phyloP scores from a whole-genome alignment of 805 yeast species.

The Lipomyces orientalis region DNA sequence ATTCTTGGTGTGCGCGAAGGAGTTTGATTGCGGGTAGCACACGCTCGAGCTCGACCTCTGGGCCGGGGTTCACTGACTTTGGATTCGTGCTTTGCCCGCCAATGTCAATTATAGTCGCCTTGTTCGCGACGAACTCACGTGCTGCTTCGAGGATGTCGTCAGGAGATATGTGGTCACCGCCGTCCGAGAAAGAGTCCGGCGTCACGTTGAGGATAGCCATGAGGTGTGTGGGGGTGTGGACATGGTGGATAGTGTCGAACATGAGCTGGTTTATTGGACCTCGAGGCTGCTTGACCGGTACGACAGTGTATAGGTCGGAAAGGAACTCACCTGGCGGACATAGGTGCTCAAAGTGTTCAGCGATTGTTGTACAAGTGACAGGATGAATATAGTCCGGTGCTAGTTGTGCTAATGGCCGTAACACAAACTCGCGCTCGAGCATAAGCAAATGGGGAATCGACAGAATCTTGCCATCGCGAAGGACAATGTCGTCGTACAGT shows the following conservation, averaged over 20 bases:
- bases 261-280: conserved; percentile 43
- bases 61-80: conserved; percentile 65
- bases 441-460: conserved; percentile 85
- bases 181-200: conserved; percentile 96
- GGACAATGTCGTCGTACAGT: conserved; percentile 57
- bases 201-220: conserved; percentile 93
- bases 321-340: conserved; percentile 43
- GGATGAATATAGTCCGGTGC: conserved; percentile 78
- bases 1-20: conserved; percentile 52
- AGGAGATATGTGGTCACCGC: conserved; percentile 54
- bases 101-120: conserved; percentile 81
- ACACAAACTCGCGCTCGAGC: conserved; percentile 88
- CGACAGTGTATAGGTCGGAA: conserved; percentile 39
- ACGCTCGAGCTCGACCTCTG: conserved; percentile 70
- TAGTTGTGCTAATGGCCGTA: conserved; percentile 86
- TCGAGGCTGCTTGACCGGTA: conserved; percentile 30
- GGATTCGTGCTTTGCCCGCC: conserved; percentile 98
- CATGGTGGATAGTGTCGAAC: conserved; percentile 54
- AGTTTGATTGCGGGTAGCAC: conserved; percentile 72
- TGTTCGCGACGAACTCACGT: conserved; percentile 56
- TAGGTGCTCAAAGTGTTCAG: conserved; percentile 66
- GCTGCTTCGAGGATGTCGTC: conserved; percentile 55
- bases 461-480: conserved; percentile 50
- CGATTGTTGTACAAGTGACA: conserved; percentile 80
- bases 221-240: conserved; percentile 58